Conservation (phyloP, 179 eudicot genomes). For the Silene vulgaris region DNA sequence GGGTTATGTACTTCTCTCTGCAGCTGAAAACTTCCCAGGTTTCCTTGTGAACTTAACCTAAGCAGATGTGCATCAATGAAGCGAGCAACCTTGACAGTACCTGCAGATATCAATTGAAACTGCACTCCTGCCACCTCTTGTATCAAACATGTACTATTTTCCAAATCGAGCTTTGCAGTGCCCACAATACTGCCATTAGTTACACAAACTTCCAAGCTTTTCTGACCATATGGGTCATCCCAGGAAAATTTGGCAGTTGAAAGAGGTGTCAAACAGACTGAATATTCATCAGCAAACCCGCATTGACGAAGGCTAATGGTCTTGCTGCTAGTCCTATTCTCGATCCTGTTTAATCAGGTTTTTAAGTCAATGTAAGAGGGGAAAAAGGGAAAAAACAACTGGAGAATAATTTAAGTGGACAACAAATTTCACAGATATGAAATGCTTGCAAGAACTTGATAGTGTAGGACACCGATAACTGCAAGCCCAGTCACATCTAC, state of each 20-base stretch:
- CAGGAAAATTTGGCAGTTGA: constrained; percentile 72
- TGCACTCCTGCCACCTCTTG: constrained; percentile 45
- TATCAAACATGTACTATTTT: constrained; percentile 39
- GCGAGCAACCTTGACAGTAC: constrained; percentile 64
- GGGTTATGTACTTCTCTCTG: constrained; percentile 46
- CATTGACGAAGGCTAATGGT: constrained; percentile 66
- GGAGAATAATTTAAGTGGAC: constrained; percentile 1
- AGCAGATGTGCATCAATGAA: constrained; percentile 43
- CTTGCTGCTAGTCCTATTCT: constrained; percentile 66
- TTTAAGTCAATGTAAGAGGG: constrained; percentile 3
- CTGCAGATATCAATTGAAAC: constrained; percentile 53
- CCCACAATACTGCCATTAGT: constrained; percentile 28
- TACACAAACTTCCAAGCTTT: constrained; percentile 50
- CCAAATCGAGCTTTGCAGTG: constrained; percentile 51
- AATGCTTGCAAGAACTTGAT: not conserved
- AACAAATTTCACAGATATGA: constrained; percentile 8
- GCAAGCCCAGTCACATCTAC: not conserved
- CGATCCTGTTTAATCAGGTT: constrained; percentile 46
- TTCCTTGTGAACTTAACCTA: constrained; percentile 38
- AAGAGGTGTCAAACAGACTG: constrained; percentile 58
- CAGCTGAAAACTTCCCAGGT: constrained; percentile 40
- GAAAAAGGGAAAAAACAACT: not conserved
- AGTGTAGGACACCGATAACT: constrained; percentile 1
- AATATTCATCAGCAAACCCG: constrained; percentile 73
- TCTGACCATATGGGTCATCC: constrained; percentile 90